phyloP scores from a whole-genome alignment of 2,329 filamentous ascomycete species.

The Bipolaris cookei region DNA sequence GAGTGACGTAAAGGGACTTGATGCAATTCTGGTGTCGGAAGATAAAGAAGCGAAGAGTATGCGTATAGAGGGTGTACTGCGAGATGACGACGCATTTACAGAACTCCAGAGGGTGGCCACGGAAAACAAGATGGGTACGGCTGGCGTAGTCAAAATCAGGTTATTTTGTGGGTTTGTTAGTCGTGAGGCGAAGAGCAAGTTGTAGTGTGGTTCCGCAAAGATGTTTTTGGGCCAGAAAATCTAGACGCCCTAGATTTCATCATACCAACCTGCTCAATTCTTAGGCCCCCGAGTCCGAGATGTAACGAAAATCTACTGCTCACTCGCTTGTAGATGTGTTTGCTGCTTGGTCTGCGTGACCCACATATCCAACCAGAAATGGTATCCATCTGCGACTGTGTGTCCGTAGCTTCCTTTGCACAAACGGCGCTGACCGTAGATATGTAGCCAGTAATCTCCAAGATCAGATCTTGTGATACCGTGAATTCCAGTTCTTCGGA shows the following conservation, averaged over 20 bases:
- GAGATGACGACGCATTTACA: slow-evolving; percentile 11
- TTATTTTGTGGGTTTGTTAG: slow-evolving; percentile 29
- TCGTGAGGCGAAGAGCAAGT: slow-evolving; percentile 17
- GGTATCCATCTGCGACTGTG: neutral
- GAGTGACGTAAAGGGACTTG: slow-evolving; percentile 14
- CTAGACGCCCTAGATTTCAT: neutral
- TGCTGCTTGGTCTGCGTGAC: slow-evolving; percentile 13
- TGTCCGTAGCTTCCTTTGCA: neutral
- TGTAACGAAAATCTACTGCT: too few relatives aligned
- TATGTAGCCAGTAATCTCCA: slow-evolving; percentile 20
- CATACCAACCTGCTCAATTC: neutral
- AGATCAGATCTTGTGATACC: slow-evolving; percentile 13
- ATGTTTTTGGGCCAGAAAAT: neutral
- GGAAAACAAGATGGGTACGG: slow-evolving; percentile 4
- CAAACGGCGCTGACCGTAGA: slow-evolving; percentile 10
- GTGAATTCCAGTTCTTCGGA: slow-evolving; percentile 14
- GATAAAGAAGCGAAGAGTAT: slow-evolving; percentile 21
- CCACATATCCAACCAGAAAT: slow-evolving; percentile 25
- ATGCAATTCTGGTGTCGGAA: slow-evolving; percentile 12
- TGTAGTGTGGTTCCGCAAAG: slow-evolving; percentile 3
- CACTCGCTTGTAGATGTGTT: neutral
- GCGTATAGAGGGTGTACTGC: slow-evolving; percentile 17
- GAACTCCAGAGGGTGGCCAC: slow-evolving; percentile 19
- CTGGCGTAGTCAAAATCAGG: slow-evolving; percentile 21
- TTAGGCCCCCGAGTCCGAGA: neutral